Evolutionary conservation across 345 rosid genomes (phyloP), one percentile per base, ranked within the genome.

Genomic region (Kernera saxatilis): DNA sequence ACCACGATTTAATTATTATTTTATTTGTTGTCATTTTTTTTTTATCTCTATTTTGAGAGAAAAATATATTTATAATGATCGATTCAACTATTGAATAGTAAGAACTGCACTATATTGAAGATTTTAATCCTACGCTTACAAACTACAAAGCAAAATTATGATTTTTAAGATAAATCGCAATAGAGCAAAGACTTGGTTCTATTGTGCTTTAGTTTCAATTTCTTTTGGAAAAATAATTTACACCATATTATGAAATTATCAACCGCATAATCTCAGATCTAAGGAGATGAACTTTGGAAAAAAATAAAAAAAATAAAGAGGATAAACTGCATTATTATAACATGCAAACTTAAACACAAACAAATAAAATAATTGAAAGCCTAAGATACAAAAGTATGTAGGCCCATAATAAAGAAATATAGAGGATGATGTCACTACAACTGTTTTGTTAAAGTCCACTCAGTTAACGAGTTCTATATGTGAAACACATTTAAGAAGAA

Each of bases 401-500:
- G 70, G 56, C 30, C 76, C 70, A 63, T 63, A 30, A 50, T 8
- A 26, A 6, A 18, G 8, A 37, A 21, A 29, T 29, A 41, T 12
- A 61, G 75, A 40, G 29, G 69, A 61, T 62, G 54, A 15, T 51
- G 63, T 15, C 40, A 15, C 55, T 23, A 50, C 55, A 32, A 41
- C 53, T 62, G 69, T 22, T 50, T 49, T 71, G 70, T 43, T 41
- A 40, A 72, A 72, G 76, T 72, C 76, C 39, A 32, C 71, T 54
- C 52, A 35, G 59, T 27, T 64, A 55, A 45, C 71, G 66, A 64
- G 77, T 73, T 73, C 58, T 14, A 55, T 45, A 56, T 73, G 71
- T 57, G 77, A 73, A 73, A 55, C 43, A 32, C 77, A 56, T 55
- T 55, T 26, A 73, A 45, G 58, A 46, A 64, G 50, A 55, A 18